Percentiles rank a stretch among this genome's conserved stretches.
phyloP scores from a whole-genome alignment of 1,284 basidiomycete genomes.

The Ustilago xerochloae region DNA sequence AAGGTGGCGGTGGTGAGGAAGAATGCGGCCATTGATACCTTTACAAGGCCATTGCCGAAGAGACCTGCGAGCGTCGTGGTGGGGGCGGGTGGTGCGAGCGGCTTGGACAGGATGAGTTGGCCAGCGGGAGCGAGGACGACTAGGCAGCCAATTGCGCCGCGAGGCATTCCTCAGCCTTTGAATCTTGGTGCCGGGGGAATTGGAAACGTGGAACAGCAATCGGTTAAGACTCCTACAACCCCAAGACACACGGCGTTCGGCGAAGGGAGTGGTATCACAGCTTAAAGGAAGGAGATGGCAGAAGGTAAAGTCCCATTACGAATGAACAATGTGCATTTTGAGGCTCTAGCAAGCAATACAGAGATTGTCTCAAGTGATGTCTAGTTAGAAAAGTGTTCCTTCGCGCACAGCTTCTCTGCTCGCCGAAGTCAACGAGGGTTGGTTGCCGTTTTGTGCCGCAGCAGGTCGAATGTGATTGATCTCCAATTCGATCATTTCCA shows the following conservation, averaged over 20 bases:
- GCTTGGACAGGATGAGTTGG: slow-evolving; percentile 8
- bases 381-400: slow-evolving; percentile 38
- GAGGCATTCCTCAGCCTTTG: slow-evolving; percentile 6
- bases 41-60: slow-evolving; percentile 31
- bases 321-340: neutral
- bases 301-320: neutral
- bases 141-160: neutral
- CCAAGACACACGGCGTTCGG: slow-evolving; percentile 11
- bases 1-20: slow-evolving; percentile 38
- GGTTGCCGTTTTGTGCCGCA: neutral
- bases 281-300: no score
- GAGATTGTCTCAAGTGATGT: neutral
- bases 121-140: slow-evolving; percentile 16
- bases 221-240: slow-evolving; percentile 20
- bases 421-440: neutral
- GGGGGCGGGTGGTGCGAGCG: neutral
- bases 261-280: slow-evolving; percentile 1
- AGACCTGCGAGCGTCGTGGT: slow-evolving; percentile 10
- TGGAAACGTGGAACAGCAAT: slow-evolving; percentile 5
- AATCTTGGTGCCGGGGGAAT: neutral
- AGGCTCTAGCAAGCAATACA: neutral
- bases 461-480: slow-evolving; percentile 21
- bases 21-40: slow-evolving; percentile 43
- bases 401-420: slow-evolving; percentile 10
- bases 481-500: slow-evolving; percentile 54